A percentile compares a stretch with the other conserved stretches of the same genome.
Evolutionary conservation across 2,329 filamentous ascomycete species (phyloP).

Genomic region (Calcarisporium arbuscula): DNA sequence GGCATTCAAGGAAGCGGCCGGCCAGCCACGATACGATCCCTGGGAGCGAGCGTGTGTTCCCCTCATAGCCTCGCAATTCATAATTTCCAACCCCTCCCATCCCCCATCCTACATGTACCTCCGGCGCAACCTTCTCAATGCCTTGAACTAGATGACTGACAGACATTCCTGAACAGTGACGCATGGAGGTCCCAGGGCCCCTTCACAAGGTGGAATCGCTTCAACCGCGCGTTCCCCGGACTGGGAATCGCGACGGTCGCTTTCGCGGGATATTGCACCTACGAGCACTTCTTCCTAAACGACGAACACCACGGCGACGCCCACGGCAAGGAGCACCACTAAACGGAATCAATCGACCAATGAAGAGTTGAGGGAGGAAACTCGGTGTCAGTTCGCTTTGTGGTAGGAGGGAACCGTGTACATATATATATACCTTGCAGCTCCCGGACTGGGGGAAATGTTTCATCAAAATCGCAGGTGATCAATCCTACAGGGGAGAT

Average conservation of each 20-base stretch:
- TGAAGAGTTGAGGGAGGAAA: slow-evolving; percentile 7
- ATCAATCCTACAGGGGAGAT: too few species aligned
- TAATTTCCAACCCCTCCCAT: not conserved
- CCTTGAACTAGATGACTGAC: slow-evolving; percentile 7
- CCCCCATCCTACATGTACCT: not conserved
- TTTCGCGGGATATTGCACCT: slow-evolving; percentile 82
- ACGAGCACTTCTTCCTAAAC: slow-evolving; percentile 81
- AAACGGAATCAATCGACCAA: slow-evolving; percentile 17
- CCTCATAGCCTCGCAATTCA: too few species aligned
- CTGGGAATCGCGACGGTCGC: slow-evolving; percentile 88
- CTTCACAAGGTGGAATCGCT: slow-evolving; percentile 84
- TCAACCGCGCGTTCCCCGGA: slow-evolving; percentile 80
- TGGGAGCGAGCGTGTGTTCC: slow-evolving; percentile 57
- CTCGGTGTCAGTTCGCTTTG: too few species aligned
- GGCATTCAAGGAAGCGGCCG: slow-evolving; percentile 68
- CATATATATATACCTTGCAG: too few species aligned
- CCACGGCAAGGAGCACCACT: slow-evolving; percentile 55
- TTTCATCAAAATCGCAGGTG: too few species aligned
- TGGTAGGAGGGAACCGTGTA: too few species aligned
- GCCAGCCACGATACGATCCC: slow-evolving; percentile 56
- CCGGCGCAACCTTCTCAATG: too few species aligned
- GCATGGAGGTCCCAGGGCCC: slow-evolving; percentile 88
- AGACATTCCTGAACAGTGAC: slow-evolving; percentile 55
- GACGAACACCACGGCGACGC: slow-evolving; percentile 53
- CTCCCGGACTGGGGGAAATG: too few species aligned